phyloP scores from a whole-genome alignment of 495 filamentous ascomycete genomes.

The Penicillium nucicola region DNA sequence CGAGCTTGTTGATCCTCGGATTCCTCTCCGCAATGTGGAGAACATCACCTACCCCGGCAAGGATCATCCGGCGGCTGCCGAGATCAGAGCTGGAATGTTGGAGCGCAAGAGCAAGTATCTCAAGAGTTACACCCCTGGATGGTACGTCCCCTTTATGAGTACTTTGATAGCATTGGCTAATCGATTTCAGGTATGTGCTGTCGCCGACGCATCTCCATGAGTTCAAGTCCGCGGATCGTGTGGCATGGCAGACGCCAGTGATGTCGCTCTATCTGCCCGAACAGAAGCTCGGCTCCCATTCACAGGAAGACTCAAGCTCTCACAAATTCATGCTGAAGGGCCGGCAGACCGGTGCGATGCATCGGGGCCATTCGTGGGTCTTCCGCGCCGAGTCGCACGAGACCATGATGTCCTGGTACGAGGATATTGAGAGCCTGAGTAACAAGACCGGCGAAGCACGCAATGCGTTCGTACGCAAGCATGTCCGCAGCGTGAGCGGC shows the following conservation, averaged over 20 bases:
- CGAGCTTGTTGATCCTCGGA: conserved; percentile 80
- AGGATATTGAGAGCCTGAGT: conserved; percentile 83
- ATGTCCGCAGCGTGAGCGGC: conserved; percentile 71
- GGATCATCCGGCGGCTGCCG: conserved; percentile 80
- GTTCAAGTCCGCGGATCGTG: conserved; percentile 85
- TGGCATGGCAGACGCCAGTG: conserved; percentile 70
- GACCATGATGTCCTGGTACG: conserved; percentile 96
- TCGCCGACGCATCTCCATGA: conserved; percentile 97
- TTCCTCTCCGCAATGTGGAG: conserved; percentile 73
- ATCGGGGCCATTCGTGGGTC: conserved; percentile 95
- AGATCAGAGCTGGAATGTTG: conserved; percentile 83
- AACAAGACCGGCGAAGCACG: conserved; percentile 88
- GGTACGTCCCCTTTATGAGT: conserved; percentile 53
- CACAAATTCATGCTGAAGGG: conserved; percentile 98
- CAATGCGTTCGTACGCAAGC: conserved; percentile 76
- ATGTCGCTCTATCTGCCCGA: conserved; percentile 96
- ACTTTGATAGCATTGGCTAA: conserved; percentile 25
- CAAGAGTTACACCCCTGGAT: conserved; percentile 96
- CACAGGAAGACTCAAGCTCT: conserved; percentile 77
- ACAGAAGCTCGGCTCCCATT: conserved; percentile 92
- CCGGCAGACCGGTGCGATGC: conserved; percentile 87
- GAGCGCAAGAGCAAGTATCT: conserved; percentile 98
- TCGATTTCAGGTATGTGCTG: conserved; percentile 74
- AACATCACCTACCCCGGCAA: conserved; percentile 93
- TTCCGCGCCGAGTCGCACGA: conserved; percentile 94